phyloP scores from a whole-genome alignment of 2,329 filamentous ascomycete genomes.

The Fonsecaea monophora region DNA sequence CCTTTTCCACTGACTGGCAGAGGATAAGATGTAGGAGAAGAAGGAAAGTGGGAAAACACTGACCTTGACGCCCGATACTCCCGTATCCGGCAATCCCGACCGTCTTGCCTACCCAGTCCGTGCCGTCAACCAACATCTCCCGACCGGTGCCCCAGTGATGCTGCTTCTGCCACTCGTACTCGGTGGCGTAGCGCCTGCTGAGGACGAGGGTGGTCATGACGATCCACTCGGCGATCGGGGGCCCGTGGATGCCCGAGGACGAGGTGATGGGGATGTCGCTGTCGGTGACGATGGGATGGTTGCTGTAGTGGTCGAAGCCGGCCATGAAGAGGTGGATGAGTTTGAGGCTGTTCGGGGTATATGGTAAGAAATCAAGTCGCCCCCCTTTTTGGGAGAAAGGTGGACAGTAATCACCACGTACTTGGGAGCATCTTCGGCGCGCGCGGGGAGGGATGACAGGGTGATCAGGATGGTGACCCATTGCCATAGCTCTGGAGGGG shows the following conservation, averaged over 20 bases:
- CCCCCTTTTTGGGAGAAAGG: not conserved
- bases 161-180: conserved; percentile 65
- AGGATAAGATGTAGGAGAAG: too few species aligned
- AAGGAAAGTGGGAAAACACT: conserved; percentile 28
- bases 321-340: conserved; percentile 65
- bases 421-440: conserved; percentile 43
- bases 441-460: conserved; percentile 53
- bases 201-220: conserved; percentile 67
- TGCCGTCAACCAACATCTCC: conserved; percentile 42
- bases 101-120: conserved; percentile 63
- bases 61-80: conserved; percentile 67
- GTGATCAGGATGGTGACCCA: conserved; percentile 58
- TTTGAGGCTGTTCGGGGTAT: conserved; percentile 47
- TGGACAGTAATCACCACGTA: conserved; percentile 19
- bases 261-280: conserved; percentile 62
- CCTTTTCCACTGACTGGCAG: too few species aligned
- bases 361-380: not conserved
- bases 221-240: conserved; percentile 72
- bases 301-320: conserved; percentile 61
- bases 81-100: conserved; percentile 69
- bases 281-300: conserved; percentile 61
- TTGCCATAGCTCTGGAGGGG: conserved; percentile 47
- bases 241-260: conserved; percentile 64
- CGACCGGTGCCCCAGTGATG: conserved; percentile 58
- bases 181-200: conserved; percentile 60